Evolutionary conservation across 305 asterid genomes (phyloP), one percentile per base, ranked within the genome.

Genomic region (Rubia balearica): DNA sequence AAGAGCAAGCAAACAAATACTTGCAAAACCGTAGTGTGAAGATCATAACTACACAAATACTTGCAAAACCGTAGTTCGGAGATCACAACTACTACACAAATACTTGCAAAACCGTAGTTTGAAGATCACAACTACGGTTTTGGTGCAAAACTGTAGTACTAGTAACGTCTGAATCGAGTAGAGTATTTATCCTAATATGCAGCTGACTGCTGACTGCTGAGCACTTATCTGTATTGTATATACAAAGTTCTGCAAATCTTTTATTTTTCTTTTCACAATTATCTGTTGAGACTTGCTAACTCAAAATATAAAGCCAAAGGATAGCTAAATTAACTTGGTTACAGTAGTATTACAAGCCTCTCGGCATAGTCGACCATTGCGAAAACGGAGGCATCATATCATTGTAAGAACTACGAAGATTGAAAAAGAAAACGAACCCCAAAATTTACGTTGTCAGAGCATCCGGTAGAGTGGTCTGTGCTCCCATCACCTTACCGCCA

Each of bases 401-500:
- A 55, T n/a, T 17, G 61, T 55, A 55, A 60, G 19, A 60, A 5
- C 40, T 60, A 24, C 5, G n/a, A 11, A 27, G 7, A 6, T 27
- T 9, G 21, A 36, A 16, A 3, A 38, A 36, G 69, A 67, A 68
- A 48, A 43, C 27, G n/a, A n/a, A 21, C 69, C 21, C 36, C 40
- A 22, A 41, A 40, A 19, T 8, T 57, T 81, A 91, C 8, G 98
- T 92, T 16, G 98, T 92, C 77, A 92, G 84, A 71, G 97, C 98
- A 81, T 93, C 96, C 6, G 98, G 98, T 61, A 93, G 82, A 61
- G 77, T 86, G 9, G 88, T 82, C 2, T 90, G 89, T 61, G 91
- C 89, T 61, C 97, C 97, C 19, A 88, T 75, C 16, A 93, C 79
- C 82, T 90, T 93, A 38, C 98, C 98, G 17, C 98, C 97, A 67